Conservation (phyloP, 345 rosid species). For the Salix udensis region DNA sequence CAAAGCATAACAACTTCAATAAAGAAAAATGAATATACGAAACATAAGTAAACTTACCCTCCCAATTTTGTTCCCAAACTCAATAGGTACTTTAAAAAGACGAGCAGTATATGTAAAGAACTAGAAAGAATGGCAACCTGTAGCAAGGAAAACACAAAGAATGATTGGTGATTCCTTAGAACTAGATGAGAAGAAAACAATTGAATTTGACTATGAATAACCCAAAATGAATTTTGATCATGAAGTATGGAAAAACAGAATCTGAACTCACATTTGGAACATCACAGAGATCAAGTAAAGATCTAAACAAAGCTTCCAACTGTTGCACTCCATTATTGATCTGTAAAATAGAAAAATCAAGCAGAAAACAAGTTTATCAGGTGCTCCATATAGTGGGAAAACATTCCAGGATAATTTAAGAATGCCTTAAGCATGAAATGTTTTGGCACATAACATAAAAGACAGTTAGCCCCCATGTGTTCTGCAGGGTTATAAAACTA, state of each 20-base stretch:
- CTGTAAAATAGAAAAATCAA: constrained; percentile 38
- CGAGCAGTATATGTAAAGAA: constrained; percentile 55
- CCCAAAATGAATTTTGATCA: not conserved
- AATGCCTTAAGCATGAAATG: not conserved
- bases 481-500: not conserved
- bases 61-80: constrained; percentile 35
- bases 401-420: not conserved
- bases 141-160: constrained; percentile 5
- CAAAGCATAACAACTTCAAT: not conserved
- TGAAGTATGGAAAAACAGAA: not conserved
- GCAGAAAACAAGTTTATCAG: constrained; percentile 11
- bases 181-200: constrained; percentile 14
- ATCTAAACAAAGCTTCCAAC: constrained; percentile 57
- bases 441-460: not conserved
- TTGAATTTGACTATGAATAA: not conserved
- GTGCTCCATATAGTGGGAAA: not conserved
- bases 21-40: not conserved
- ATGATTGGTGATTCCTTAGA: not conserved
- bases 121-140: constrained; percentile 59
- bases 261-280: constrained; percentile 53
- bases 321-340: constrained; percentile 53
- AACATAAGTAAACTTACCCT: constrained; percentile 45
- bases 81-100: constrained; percentile 58
- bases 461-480: not conserved
- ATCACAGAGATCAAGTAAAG: constrained; percentile 63